These are phyloP conservation scores for Pseudotulostoma volvatum DNA, from an alignment of 495 filamentous ascomycete genomes.

Conservation along the genomic window DNA sequence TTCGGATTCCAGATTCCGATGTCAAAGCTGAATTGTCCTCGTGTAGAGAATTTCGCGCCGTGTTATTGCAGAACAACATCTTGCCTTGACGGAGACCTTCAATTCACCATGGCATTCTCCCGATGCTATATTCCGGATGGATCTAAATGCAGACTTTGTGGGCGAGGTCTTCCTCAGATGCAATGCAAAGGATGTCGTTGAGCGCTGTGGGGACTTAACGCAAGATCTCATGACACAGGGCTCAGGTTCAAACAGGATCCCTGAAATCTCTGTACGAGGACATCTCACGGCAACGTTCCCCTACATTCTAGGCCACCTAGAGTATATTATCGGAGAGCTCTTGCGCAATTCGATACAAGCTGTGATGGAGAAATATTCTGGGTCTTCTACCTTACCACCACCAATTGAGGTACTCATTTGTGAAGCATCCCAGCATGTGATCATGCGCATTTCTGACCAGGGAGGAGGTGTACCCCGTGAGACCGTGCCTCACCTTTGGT, in stretches of 20 bases:
- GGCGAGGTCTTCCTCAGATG: constrained; percentile 93
- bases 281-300: constrained; percentile 85
- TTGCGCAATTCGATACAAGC: constrained; percentile 91
- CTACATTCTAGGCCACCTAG: constrained; percentile 87
- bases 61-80: constrained; percentile 94
- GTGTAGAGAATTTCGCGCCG: constrained; percentile 75
- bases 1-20: too few species aligned
- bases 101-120: constrained; percentile 85
- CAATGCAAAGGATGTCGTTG: constrained; percentile 77
- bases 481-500: constrained; percentile 83
- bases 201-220: constrained; percentile 59
- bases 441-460: constrained; percentile 87
- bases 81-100: constrained; percentile 93
- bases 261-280: constrained; percentile 70
- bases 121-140: constrained; percentile 46
- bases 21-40: too few species aligned
- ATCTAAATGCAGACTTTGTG: constrained; percentile 67
- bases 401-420: constrained; percentile 90
- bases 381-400: constrained; percentile 34
- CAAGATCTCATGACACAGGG: constrained; percentile 51
- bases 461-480: constrained; percentile 82
- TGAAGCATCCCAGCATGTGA: constrained; percentile 88
- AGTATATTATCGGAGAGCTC: constrained; percentile 94
- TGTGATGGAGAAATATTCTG: constrained; percentile 51
- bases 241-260: constrained; percentile 55